These are phyloP conservation scores for Nemania serpens DNA, from an alignment of 2,329 filamentous ascomycete species.

Conservation along the genomic window DNA sequence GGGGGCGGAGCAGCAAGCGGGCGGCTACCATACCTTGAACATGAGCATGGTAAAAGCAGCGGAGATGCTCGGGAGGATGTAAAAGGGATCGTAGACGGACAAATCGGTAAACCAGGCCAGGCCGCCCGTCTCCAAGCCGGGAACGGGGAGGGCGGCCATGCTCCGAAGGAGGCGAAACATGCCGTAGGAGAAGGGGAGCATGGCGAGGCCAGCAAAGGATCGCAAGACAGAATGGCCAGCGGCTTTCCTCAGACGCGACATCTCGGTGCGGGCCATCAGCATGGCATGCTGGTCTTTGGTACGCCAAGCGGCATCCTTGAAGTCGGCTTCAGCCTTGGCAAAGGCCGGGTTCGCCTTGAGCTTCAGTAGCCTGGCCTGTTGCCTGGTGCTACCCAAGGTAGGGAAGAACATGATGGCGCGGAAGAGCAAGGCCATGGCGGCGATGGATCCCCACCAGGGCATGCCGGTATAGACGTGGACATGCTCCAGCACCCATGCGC, in stretches of 20 bases:
- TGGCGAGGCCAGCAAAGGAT: conserved; percentile 59
- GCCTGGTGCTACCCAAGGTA: conserved; percentile 64
- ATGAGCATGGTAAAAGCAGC: conserved; percentile 61
- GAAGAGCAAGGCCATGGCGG: conserved; percentile 65
- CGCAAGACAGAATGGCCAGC: conserved; percentile 59
- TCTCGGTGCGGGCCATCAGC: conserved; percentile 52
- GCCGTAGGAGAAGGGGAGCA: conserved; percentile 75
- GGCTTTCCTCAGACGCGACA: conserved; percentile 55
- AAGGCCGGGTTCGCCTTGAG: conserved; percentile 61
- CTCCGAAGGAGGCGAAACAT: conserved; percentile 76
- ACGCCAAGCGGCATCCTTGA: conserved; percentile 48
- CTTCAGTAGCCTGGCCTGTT: conserved; percentile 63
- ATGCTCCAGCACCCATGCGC: conserved; percentile 81
- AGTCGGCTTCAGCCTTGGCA: conserved; percentile 53
- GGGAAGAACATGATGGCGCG: conserved; percentile 70
- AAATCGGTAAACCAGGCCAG: conserved; percentile 81
- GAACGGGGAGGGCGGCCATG: conserved; percentile 80
- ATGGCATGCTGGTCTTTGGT: conserved; percentile 52
- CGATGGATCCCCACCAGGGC: conserved; percentile 83
- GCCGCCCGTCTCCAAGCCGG: conserved; percentile 72
- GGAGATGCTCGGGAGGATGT: conserved; percentile 69
- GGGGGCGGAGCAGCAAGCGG: background rate
- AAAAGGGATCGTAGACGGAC: conserved; percentile 76
- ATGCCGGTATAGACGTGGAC: conserved; percentile 75
- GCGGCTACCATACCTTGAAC: conserved; percentile 56